These are phyloP conservation scores for Rostrohypoxylon terebratum DNA, from an alignment of 495 filamentous ascomycete species.

Conservation along the genomic window DNA sequence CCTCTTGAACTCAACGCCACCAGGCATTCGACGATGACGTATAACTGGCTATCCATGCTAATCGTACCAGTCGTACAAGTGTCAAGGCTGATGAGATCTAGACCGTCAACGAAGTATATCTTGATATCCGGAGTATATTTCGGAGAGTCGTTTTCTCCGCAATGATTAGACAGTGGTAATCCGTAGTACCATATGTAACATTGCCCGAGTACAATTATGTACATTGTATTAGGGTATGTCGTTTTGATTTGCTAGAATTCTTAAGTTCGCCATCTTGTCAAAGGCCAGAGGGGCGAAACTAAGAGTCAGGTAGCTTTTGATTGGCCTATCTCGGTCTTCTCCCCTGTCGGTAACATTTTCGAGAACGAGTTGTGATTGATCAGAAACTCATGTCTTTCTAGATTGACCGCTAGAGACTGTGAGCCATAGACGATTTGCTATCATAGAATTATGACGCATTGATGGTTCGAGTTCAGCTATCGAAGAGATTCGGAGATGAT, in stretches of 20 bases:
- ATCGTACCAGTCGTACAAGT: not conserved
- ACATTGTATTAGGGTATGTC: not conserved
- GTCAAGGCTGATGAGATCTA: not conserved
- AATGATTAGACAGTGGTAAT: not conserved
- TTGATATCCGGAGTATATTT: not conserved
- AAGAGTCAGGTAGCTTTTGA: not conserved
- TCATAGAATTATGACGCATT: constrained; percentile 27
- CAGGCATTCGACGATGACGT: not conserved
- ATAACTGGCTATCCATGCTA: not conserved
- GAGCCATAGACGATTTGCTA: constrained; percentile 9
- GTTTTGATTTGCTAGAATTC: not conserved
- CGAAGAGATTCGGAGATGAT: not conserved
- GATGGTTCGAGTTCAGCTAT: not conserved
- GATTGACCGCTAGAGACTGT: constrained; percentile 4
- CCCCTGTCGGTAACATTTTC: not conserved
- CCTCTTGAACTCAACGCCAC: not conserved
- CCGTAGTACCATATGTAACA: not conserved
- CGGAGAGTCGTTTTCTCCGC: not conserved
- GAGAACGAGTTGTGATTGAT: not conserved
- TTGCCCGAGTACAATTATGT: not conserved
- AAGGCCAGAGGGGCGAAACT: not conserved
- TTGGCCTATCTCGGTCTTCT: not conserved
- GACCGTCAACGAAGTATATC: not conserved
- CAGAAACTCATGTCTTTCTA: not conserved
- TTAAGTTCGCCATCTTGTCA: not conserved